These are phyloP conservation scores for Cystobasidiopsis lactophilus DNA, from an alignment of 768 basidiomycete species.

Conservation along the genomic window DNA sequence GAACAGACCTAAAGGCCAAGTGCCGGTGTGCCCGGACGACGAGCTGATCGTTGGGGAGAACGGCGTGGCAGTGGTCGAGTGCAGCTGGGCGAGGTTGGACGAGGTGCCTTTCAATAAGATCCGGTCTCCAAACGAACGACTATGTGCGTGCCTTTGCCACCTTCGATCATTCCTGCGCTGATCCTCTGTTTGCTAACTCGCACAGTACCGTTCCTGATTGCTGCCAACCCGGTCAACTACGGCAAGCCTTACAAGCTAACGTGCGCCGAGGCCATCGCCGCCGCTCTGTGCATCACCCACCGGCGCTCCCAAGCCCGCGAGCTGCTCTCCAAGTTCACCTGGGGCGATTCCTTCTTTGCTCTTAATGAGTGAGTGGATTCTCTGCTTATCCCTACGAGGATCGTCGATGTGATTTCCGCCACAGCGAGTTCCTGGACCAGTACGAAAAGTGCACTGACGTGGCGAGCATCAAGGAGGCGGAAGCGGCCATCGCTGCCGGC, in stretches of 20 bases:
- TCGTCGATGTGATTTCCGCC: too few relatives aligned
- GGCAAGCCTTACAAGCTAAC: slow-evolving; percentile 92
- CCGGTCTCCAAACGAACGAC: slow-evolving; percentile 69
- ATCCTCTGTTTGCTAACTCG: too few relatives aligned
- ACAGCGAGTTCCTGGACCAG: slow-evolving; percentile 43
- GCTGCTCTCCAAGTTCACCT: slow-evolving; percentile 60
- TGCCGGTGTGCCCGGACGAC: slow-evolving; percentile 60
- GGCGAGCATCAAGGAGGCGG: slow-evolving; percentile 38
- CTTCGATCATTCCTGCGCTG: neutral
- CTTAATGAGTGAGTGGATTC: slow-evolving; percentile 45
- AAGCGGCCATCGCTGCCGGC: slow-evolving; percentile 31
- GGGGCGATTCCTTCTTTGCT: slow-evolving; percentile 69
- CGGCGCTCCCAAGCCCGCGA: slow-evolving; percentile 59
- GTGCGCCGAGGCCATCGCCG: slow-evolving; percentile 58
- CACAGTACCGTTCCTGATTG: slow-evolving; percentile 79
- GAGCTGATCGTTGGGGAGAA: slow-evolving; percentile 46
- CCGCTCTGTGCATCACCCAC: slow-evolving; percentile 82
- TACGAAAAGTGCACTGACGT: slow-evolving; percentile 50
- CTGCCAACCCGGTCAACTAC: slow-evolving; percentile 93
- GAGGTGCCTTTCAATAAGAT: slow-evolving; percentile 92
- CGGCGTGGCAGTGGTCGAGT: slow-evolving; percentile 93
- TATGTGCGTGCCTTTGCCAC: slow-evolving; percentile 36
- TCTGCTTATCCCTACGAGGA: neutral
- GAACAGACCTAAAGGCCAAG: slow-evolving; percentile 56
- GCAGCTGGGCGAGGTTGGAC: slow-evolving; percentile 86